These are phyloP conservation scores for Nepenthes mirabilis DNA, from an alignment of 148 eudicot genomes.

Conservation along the genomic window DNA sequence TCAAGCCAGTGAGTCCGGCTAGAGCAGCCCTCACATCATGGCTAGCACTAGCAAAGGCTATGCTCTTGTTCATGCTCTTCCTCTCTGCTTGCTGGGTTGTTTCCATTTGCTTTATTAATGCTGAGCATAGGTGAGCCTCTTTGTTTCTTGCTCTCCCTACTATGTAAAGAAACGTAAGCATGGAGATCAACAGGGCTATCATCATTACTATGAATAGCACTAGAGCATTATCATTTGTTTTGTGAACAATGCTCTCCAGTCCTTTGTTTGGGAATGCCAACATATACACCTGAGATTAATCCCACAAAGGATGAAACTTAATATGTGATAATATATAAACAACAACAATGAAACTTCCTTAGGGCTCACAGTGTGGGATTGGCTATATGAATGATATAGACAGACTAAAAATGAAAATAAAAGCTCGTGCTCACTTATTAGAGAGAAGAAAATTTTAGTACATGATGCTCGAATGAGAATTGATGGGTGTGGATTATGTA, in stretches of 20 bases:
- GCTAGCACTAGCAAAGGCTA: slow-evolving; percentile 56
- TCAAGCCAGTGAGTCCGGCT: slow-evolving; percentile 51
- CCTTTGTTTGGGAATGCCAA: background rate
- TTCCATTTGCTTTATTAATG: slow-evolving; percentile 52
- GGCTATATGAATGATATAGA: too few relatives aligned
- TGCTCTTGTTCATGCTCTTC: slow-evolving; percentile 47
- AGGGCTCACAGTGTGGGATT: too few relatives aligned
- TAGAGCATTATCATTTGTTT: slow-evolving; percentile 1
- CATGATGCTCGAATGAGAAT: too few relatives aligned
- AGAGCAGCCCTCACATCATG: slow-evolving; percentile 65
- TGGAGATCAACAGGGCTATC: background rate
- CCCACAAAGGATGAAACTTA: background rate
- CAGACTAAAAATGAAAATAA: too few relatives aligned
- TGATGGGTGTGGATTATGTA: too few relatives aligned
- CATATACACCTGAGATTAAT: background rate
- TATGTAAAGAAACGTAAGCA: background rate
- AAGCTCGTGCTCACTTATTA: too few relatives aligned
- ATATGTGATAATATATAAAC: background rate
- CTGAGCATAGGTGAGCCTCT: slow-evolving; percentile 32
- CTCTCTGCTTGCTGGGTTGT: slow-evolving; percentile 57
- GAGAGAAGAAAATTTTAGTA: too few relatives aligned
- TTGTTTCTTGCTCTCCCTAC: slow-evolving; percentile 1
- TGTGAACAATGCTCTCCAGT: background rate
- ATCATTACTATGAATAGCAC: slow-evolving; percentile 18
- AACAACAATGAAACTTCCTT: background rate